phyloP scores from a whole-genome alignment of 2,329 filamentous ascomycete species.

The Fusarium solani-melongenae region DNA sequence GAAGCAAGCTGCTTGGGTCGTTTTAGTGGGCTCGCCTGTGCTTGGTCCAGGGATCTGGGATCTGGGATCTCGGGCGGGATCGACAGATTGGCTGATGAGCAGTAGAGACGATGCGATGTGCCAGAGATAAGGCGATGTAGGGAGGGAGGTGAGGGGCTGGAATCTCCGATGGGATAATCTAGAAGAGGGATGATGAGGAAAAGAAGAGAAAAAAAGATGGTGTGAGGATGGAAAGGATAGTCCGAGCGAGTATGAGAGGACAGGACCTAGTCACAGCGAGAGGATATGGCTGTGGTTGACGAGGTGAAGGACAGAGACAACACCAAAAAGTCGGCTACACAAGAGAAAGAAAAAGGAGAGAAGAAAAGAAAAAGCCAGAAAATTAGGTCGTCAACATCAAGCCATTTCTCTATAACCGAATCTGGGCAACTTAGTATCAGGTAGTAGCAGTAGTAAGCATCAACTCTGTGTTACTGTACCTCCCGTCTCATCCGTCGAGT shows the following conservation, averaged over 20 bases:
- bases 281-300: conserved; percentile 20
- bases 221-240: conserved; percentile 7
- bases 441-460: neutral
- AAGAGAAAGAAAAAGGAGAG: conserved; percentile 1
- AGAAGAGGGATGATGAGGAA: neutral
- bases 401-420: conserved; percentile 35
- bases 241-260: neutral
- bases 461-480: conserved; percentile 7
- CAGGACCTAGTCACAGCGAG: neutral
- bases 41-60: conserved; percentile 37
- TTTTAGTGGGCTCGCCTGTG: conserved; percentile 34
- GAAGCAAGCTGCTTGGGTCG: conserved; percentile 24
- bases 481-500: neutral
- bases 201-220: neutral
- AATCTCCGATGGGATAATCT: conserved; percentile 13
- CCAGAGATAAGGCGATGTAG: conserved; percentile 27
- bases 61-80: conserved; percentile 37
- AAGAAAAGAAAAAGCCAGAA: conserved; percentile 1
- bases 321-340: conserved; percentile 3
- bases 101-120: conserved; percentile 12
- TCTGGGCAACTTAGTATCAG: conserved; percentile 24
- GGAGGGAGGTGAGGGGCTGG: conserved; percentile 18
- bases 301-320: conserved; percentile 22
- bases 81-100: conserved; percentile 30
- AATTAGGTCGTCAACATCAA: conserved; percentile 24